A percentile compares a stretch with the other conserved stretches of the same genome.
Evolutionary conservation across 2,329 filamentous ascomycete species (phyloP).

Genomic region (Alternaria sp.): DNA sequence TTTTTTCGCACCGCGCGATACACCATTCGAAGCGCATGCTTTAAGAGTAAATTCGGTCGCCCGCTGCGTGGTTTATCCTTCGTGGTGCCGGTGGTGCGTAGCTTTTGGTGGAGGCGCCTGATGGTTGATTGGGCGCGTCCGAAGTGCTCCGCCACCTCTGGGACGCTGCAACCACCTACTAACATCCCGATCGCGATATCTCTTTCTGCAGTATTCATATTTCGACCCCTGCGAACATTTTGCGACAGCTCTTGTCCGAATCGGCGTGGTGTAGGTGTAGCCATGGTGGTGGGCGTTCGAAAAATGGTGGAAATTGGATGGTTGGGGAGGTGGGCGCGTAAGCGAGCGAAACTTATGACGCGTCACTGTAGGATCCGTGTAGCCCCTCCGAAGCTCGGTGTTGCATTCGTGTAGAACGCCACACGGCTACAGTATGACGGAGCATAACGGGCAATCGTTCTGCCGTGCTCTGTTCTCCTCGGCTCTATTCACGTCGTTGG

Average conservation of each 20-base stretch:
- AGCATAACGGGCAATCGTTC: conserved; percentile 16
- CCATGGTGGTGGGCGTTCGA: no score
- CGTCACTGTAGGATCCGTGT: conserved; percentile 30
- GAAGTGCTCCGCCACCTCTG: no score
- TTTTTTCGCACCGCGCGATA: conserved; percentile 4
- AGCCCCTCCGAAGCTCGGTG: conserved; percentile 29
- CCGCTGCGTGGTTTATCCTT: conserved; percentile 8
- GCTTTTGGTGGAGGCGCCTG: background rate
- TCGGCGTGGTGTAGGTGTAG: no score
- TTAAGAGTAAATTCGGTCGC: background rate
- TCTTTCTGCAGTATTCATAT: no score
- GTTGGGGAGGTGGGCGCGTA: no score
- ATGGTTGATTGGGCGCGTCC: no score
- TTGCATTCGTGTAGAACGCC: conserved; percentile 13
- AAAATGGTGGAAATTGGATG: no score
- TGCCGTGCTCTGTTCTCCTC: conserved; percentile 12
- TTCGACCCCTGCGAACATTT: no score
- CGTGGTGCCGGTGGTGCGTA: background rate
- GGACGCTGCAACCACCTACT: no score
- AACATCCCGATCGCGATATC: no score
- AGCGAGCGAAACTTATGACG: no score
- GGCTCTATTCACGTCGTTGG: conserved; percentile 2
- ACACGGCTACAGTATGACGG: conserved; percentile 10
- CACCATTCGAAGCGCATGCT: conserved; percentile 6
- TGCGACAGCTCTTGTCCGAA: no score